These are phyloP conservation scores for Ustilago sp. DNA, from an alignment of 1,284 basidiomycete genomes.

Conservation along the genomic window DNA sequence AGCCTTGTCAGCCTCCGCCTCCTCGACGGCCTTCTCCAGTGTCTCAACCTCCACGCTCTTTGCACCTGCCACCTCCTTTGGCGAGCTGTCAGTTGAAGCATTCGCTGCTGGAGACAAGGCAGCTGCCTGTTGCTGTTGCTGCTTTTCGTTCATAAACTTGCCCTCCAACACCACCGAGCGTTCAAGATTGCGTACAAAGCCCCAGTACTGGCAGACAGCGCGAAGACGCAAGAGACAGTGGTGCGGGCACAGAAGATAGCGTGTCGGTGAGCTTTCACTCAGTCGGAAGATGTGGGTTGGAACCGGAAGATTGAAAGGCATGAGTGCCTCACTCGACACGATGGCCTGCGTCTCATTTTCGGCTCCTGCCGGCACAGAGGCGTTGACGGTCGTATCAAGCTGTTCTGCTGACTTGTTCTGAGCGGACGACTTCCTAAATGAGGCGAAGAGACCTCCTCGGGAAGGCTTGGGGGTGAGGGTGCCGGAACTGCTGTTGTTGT, in stretches of 20 bases:
- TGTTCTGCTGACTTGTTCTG: slow-evolving; percentile 20
- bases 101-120: slow-evolving; percentile 13
- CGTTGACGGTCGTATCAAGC: slow-evolving; percentile 4
- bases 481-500: slow-evolving; percentile 21
- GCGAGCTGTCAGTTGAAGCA: slow-evolving; percentile 19
- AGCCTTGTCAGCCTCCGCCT: slow-evolving; percentile 17
- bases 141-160: slow-evolving; percentile 58
- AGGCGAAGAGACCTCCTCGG: slow-evolving; percentile 51
- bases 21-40: slow-evolving; percentile 41
- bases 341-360: slow-evolving; percentile 13
- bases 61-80: slow-evolving; percentile 14
- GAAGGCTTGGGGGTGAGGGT: slow-evolving; percentile 47
- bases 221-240: slow-evolving; percentile 64
- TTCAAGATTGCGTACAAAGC: slow-evolving; percentile 65
- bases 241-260: slow-evolving; percentile 66
- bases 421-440: slow-evolving; percentile 37
- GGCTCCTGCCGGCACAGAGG: slow-evolving; percentile 1
- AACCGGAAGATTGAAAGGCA: slow-evolving; percentile 43
- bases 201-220: slow-evolving; percentile 66
- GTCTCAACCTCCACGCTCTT: slow-evolving; percentile 35
- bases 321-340: slow-evolving; percentile 1
- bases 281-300: slow-evolving; percentile 69
- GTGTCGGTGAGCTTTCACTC: slow-evolving; percentile 54
- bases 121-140: slow-evolving; percentile 3
- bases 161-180: slow-evolving; percentile 67